phyloP scores from a whole-genome alignment of 208 protist species.

The Cochliopodium minus region DNA sequence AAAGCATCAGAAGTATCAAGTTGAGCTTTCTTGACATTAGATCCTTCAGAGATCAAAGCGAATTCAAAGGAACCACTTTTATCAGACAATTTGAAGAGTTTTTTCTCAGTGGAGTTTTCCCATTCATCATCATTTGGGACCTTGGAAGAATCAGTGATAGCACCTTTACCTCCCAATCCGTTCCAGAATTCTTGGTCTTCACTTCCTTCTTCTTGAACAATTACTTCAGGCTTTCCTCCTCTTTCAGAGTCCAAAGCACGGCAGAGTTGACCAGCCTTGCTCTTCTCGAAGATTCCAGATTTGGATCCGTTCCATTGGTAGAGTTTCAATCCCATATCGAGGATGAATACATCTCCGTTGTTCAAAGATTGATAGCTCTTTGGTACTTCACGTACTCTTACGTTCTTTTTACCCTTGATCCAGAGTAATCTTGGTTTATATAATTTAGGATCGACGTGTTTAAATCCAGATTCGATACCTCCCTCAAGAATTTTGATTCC shows the following conservation, averaged over 20 bases:
- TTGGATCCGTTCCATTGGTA: conserved; percentile 13
- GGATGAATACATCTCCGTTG: conserved; percentile 33
- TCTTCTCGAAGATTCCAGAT: background rate
- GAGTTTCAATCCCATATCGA: conserved; percentile 19
- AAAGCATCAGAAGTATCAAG: background rate
- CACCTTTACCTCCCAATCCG: background rate
- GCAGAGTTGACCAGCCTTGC: background rate
- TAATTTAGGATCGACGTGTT: conserved; percentile 11
- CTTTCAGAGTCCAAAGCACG: conserved; percentile 4
- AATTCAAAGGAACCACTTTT: background rate
- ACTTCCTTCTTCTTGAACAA: conserved; percentile 11
- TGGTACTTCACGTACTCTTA: conserved; percentile 14
- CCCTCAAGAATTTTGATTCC: conserved; percentile 20
- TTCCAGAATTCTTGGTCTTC: background rate
- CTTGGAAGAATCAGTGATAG: background rate
- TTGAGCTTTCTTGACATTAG: background rate
- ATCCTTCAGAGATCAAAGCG: background rate
- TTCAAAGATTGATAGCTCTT: conserved; percentile 9
- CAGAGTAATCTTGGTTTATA: background rate
- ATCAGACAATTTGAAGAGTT: background rate
- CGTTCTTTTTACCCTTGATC: conserved; percentile 22
- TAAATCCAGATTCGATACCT: conserved; percentile 27
- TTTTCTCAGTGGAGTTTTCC: background rate
- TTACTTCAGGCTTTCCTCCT: conserved; percentile 6
- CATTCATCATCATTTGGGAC: background rate